A percentile compares a stretch with the other conserved stretches of the same genome.
phyloP scores from a whole-genome alignment of 129 eudicot species.

The Artemisia argyi region DNA sequence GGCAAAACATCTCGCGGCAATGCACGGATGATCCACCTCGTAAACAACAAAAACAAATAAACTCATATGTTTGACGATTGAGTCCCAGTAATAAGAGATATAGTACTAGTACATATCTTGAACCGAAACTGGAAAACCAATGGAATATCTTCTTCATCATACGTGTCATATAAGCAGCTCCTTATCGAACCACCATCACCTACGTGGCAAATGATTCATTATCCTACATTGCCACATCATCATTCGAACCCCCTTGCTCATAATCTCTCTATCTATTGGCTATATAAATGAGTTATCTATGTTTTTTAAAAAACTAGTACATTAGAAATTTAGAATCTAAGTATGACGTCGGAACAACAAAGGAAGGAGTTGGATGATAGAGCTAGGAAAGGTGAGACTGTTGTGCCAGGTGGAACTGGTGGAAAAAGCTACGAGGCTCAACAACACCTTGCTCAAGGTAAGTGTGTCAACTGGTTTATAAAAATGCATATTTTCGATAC shows the following conservation, averaged over 20 bases:
- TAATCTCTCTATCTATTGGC: background rate
- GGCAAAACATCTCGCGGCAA: too few species aligned
- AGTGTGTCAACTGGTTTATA: background rate
- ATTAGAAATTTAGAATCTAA: too few species aligned
- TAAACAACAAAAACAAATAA: background rate
- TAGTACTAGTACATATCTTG: too few species aligned
- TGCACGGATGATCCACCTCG: too few species aligned
- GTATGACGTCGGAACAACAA: constrained; percentile 36
- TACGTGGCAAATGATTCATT: constrained; percentile 24
- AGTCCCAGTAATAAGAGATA: constrained; percentile 28
- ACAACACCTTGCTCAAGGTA: constrained; percentile 49
- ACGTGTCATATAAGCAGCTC: constrained; percentile 28
- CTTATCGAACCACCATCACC: constrained; percentile 14
- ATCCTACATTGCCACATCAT: constrained; percentile 19
- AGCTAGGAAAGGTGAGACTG: constrained; percentile 45
- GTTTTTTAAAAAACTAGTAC: too few species aligned
- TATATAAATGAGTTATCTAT: background rate
- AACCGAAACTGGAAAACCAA: background rate
- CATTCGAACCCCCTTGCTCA: background rate
- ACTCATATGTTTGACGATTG: constrained; percentile 18
- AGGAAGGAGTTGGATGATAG: constrained; percentile 37
- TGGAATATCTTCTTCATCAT: constrained; percentile 2
- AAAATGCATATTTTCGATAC: too few species aligned
- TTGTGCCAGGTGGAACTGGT: constrained; percentile 50
- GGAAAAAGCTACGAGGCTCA: constrained; percentile 50